These are phyloP conservation scores for Dalechampia spathulata DNA, from an alignment of 441 rosid species.

Conservation along the genomic window DNA sequence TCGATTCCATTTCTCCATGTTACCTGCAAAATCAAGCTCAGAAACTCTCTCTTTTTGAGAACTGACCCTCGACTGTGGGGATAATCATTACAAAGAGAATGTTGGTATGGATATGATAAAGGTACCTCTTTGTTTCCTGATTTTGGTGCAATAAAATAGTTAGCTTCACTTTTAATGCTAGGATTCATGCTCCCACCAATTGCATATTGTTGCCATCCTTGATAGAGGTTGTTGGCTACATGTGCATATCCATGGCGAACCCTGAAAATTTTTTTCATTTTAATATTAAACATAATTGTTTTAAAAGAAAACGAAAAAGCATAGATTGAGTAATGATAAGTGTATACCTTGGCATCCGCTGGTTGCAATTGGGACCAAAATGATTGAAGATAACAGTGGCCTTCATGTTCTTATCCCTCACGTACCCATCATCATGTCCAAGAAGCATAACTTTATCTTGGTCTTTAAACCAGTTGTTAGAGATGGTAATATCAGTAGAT, in stretches of 20 bases:
- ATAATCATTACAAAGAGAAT: background rate
- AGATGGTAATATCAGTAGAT: conserved; percentile 50
- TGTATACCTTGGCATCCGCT: conserved; percentile 86
- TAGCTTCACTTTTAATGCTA: conserved; percentile 70
- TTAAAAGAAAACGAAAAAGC: background rate
- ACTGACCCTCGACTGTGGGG: no score
- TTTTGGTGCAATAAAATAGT: conserved; percentile 57
- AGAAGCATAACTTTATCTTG: conserved; percentile 92
- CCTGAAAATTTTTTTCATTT: conserved; percentile 25
- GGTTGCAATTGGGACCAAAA: conserved; percentile 88
- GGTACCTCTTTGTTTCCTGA: conserved; percentile 46
- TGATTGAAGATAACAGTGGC: conserved; percentile 67
- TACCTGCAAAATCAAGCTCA: conserved; percentile 35
- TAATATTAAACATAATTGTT: no score
- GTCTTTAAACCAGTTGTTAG: conserved; percentile 74
- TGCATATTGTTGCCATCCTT: conserved; percentile 79
- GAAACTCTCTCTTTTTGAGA: no score
- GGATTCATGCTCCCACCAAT: conserved; percentile 87
- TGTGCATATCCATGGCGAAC: conserved; percentile 72
- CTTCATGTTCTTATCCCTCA: conserved; percentile 59
- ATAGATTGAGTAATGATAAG: no score
- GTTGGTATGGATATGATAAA: background rate
- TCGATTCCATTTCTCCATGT: conserved; percentile 53
- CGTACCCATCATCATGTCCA: conserved; percentile 63
- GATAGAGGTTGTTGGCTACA: conserved; percentile 62